phyloP scores from a whole-genome alignment of 2,329 filamentous ascomycete species.

The Colletotrichum sp. region DNA sequence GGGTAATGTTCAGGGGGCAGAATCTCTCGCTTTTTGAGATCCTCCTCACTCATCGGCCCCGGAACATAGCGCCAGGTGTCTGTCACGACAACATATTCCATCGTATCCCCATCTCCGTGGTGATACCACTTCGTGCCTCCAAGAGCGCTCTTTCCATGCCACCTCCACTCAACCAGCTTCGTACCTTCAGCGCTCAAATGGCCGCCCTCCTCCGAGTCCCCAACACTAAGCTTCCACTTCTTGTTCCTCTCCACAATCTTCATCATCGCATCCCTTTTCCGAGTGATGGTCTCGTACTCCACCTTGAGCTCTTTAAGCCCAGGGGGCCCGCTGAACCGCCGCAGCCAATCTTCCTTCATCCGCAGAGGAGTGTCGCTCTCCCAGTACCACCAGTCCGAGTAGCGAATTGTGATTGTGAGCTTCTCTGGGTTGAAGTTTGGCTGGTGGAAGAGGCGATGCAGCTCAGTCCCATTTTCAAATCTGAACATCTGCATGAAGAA shows the following conservation, averaged over 20 bases:
- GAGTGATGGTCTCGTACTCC: conserved; percentile 52
- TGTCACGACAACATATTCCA: conserved; percentile 13
- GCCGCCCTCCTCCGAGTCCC: neutral
- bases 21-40: neutral
- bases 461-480: conserved; percentile 32
- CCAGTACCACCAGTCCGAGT: conserved; percentile 56
- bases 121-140: neutral
- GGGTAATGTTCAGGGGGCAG: neutral
- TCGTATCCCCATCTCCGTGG: neutral
- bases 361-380: conserved; percentile 39
- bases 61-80: conserved; percentile 6
- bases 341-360: conserved; percentile 42
- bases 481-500: conserved; percentile 48
- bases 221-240: neutral
- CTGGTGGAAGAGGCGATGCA: conserved; percentile 31
- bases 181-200: conserved; percentile 3
- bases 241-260: conserved; percentile 38
- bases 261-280: conserved; percentile 50
- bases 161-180: neutral
- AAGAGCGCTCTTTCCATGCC: neutral
- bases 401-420: conserved; percentile 51
- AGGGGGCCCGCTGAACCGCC: conserved; percentile 23
- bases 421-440: conserved; percentile 35
- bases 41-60: neutral
- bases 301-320: conserved; percentile 44